phyloP scores from a whole-genome alignment of 352 stramenopile species.

The Phytophthora pistaciae region DNA sequence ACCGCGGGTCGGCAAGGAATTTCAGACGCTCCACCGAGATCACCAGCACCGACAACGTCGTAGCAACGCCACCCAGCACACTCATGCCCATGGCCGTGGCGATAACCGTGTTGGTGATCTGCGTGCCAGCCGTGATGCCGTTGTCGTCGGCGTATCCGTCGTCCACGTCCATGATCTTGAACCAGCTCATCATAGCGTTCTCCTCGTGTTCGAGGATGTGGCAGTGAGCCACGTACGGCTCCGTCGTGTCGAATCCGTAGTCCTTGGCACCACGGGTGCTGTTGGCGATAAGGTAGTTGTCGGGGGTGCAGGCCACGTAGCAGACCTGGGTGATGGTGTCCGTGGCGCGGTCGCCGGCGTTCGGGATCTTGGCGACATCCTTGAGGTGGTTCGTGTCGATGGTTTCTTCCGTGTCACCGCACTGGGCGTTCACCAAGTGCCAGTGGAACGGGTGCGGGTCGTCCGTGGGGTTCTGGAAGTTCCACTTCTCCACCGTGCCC shows the following conservation, averaged over 20 bases:
- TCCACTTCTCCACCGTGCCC: conserved; percentile 83
- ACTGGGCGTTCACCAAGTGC: conserved; percentile 83
- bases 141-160: conserved; percentile 50
- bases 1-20: conserved; percentile 66
- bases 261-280: conserved; percentile 63
- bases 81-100: conserved; percentile 74
- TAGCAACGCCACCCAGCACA: conserved; percentile 71
- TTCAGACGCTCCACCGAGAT: conserved; percentile 56
- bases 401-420: conserved; percentile 63
- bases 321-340: conserved; percentile 73
- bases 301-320: conserved; percentile 80
- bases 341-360: conserved; percentile 43
- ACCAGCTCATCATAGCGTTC: conserved; percentile 84
- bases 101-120: conserved; percentile 63
- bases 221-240: conserved; percentile 81
- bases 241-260: conserved; percentile 75
- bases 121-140: conserved; percentile 37
- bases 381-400: conserved; percentile 76
- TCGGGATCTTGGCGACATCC: conserved; percentile 76
- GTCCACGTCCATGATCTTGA: conserved; percentile 67
- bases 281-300: conserved; percentile 64
- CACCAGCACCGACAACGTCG: conserved; percentile 63
- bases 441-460: conserved; percentile 85
- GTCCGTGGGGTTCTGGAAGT: conserved; percentile 84
- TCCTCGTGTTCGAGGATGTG: conserved; percentile 88